A percentile compares a stretch with the other conserved stretches of the same genome.
Conservation (phyloP, 306 rosid genomes). For the Quercus cerris region DNA sequence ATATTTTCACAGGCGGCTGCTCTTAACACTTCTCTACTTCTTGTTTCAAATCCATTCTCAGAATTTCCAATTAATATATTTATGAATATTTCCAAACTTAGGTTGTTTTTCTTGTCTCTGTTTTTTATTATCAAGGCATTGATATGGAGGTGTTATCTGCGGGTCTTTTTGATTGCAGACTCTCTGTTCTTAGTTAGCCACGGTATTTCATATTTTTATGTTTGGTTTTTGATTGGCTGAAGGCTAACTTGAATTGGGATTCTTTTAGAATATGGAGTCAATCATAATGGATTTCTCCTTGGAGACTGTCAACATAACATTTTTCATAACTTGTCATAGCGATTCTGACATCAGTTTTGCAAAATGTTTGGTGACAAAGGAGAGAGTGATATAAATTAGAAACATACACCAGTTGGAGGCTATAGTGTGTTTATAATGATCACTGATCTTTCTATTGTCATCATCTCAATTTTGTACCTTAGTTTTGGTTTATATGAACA, state of each 20-base stretch:
- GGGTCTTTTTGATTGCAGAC: background rate
- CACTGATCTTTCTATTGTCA: conserved; percentile 29
- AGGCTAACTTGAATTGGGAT: background rate
- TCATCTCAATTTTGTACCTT: conserved; percentile 40
- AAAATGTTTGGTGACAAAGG: conserved; percentile 33
- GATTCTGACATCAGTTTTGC: conserved; percentile 54
- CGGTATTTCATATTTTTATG: background rate
- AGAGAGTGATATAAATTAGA: background rate
- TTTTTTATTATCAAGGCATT: background rate
- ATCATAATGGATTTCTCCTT: conserved; percentile 26
- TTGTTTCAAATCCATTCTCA: too few species aligned
- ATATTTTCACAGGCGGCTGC: too few species aligned
- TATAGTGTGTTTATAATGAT: conserved; percentile 9
- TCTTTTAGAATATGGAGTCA: background rate
- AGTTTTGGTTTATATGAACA: conserved; percentile 35
- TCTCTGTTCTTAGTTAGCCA: background rate
- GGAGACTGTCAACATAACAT: conserved; percentile 42
- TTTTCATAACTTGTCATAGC: conserved; percentile 25
- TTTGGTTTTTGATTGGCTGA: background rate
- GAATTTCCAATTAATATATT: too few species aligned
- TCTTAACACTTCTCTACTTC: too few species aligned
- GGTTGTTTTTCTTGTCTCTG: background rate
- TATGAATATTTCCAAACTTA: too few species aligned
- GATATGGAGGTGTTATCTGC: background rate
- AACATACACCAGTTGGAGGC: conserved; percentile 13